A percentile compares a stretch with the other conserved stretches of the same genome.
phyloP scores from a whole-genome alignment of 768 basidiomycete genomes.

The Termitomyces sp. region DNA sequence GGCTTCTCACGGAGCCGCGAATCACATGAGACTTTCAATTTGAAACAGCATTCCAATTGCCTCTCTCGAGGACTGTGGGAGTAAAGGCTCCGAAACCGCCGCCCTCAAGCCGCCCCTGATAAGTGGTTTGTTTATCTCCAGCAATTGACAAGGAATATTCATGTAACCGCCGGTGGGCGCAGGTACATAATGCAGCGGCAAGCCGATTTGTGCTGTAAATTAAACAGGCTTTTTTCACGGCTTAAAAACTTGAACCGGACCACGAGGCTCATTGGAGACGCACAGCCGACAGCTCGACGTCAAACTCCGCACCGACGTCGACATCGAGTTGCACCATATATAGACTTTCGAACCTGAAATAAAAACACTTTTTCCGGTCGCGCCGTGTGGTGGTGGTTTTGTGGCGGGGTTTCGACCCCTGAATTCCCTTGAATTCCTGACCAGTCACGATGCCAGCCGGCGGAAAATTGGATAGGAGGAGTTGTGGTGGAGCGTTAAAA shows the following conservation, averaged over 20 bases:
- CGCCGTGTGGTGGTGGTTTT: neutral
- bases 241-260: conserved; percentile 1
- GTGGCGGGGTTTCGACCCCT: neutral
- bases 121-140: too few species aligned
- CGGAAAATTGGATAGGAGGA: neutral
- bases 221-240: neutral
- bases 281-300: neutral
- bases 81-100: neutral
- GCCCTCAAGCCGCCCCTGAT: too few species aligned
- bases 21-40: neutral
- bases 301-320: conserved; percentile 4
- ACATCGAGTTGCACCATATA: neutral
- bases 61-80: neutral
- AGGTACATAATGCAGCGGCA: neutral
- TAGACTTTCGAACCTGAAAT: conserved; percentile 1
- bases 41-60: neutral
- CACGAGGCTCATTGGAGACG: conserved; percentile 1
- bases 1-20: conserved; percentile 1
- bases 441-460: neutral
- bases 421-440: neutral
- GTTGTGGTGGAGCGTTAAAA: neutral
- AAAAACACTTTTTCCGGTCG: neutral
- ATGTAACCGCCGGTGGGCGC: neutral
- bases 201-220: neutral
- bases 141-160: neutral